Evolutionary conservation across 257 asterid species (phyloP).

Genomic region (Scutellaria galericulata): DNA sequence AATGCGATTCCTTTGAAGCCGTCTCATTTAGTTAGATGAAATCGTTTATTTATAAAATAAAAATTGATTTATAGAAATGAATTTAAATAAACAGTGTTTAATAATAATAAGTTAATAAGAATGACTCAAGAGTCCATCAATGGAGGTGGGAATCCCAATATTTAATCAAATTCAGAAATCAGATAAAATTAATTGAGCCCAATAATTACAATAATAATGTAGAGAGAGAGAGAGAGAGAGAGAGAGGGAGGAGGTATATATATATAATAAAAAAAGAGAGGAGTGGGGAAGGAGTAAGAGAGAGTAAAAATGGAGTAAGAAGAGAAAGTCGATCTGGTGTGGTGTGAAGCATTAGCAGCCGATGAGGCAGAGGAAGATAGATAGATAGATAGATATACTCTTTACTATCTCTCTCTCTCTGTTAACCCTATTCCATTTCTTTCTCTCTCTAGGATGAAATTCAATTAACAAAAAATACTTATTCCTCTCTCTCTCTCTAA

Average conservation of each 20-base stretch:
- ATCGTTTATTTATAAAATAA: too few species aligned
- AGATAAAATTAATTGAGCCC: conserved; percentile 1
- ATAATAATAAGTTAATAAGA: too few species aligned
- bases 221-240: conserved; percentile 19
- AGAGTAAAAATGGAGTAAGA: conserved; percentile 27
- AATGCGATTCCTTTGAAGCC: too few species aligned
- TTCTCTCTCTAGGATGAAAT: conserved; percentile 23
- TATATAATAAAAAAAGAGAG: conserved; percentile 1
- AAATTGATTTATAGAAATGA: too few species aligned
- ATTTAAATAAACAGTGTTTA: too few species aligned
- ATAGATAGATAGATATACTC: background rate
- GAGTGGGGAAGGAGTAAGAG: background rate
- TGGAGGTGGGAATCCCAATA: conserved; percentile 31
- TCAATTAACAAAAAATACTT: too few species aligned
- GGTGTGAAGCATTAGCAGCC: conserved; percentile 34
- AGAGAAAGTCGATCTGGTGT: conserved; percentile 44
- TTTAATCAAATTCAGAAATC: conserved; percentile 21
- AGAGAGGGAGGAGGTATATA: background rate
- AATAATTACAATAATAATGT: conserved; percentile 26
- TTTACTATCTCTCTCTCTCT: conserved; percentile 17
- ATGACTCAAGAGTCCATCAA: background rate
- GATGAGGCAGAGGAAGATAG: background rate
- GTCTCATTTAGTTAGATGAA: too few species aligned
- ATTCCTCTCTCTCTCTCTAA: conserved; percentile 40
- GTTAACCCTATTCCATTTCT: conserved; percentile 13